Base-by-base conservation (phyloP, 2,329 filamentous ascomycete genomes). In the Neonectria coccinea region DNA sequence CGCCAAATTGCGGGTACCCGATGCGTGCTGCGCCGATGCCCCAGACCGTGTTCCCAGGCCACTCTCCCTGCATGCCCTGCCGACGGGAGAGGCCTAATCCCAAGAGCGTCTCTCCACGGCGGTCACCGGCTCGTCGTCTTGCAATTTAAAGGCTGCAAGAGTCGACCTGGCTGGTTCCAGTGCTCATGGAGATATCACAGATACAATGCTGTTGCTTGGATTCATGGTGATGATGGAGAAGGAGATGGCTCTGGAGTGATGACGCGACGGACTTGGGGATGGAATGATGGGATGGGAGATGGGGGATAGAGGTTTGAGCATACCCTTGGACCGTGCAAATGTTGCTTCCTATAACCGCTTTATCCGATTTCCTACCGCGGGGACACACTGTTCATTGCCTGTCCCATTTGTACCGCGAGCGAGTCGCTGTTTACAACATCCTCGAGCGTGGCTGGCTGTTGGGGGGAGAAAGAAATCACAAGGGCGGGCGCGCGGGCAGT, bases 341-440 rank as follows among this genome's bases (percentile, higher is more conserved):
- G 56, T 44, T 31, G 48, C 57, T 66, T 69, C 63, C 67, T 70
- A 64, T 65, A 59, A 62, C 58, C 67, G 66, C 52, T 72, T 67
- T 69, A 69, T 70, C 67, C 67, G 74, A 71, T 56, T 73, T 73
- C 68, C 71, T 74, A 67, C 70, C 67, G 69, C 67, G 59, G 61
- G 62, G 51, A 47, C 64, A 62, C 50, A 64, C 36, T 39, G 60
- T 64, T 57, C 62, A 42, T 60, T 59, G 59, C 54, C 59, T 73
- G 64, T 72, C 68, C 68, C 68, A 73, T 72, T 66, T 72, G 72
- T 71, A 64, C 64, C 64, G 66, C 68, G 65, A 67, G 59, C 73
- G 62, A 67, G 70, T 65, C 60, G 76, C 70, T 72, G 74, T 77
- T 79, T 79, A 79, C 76, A 76, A 67, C 63, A 75, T 76, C 66